phyloP scores from a whole-genome alignment of 805 yeast species.

The Yarrowia sp. region DNA sequence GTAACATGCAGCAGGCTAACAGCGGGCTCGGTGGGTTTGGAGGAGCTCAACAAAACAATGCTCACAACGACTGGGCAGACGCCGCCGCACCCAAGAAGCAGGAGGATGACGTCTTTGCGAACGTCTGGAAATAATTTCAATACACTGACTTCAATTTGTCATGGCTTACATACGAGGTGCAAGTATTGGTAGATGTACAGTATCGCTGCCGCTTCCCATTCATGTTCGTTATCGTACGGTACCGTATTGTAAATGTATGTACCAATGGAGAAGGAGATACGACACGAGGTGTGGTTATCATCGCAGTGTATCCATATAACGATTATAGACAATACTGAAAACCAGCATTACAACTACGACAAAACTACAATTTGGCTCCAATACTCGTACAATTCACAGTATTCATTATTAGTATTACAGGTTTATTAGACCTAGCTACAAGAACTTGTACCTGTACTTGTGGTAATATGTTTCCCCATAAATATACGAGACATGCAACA shows the following conservation, averaged over 20 bases:
- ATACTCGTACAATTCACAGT: not conserved
- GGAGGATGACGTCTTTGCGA: conserved; percentile 40
- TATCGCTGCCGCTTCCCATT: too few relatives aligned
- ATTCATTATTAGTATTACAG: not conserved
- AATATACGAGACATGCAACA: conserved; percentile 24
- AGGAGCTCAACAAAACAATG: conserved; percentile 4
- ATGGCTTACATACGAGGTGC: too few relatives aligned
- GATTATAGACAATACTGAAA: not conserved
- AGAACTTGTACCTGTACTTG: too few relatives aligned
- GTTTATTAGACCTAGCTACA: conserved; percentile 22
- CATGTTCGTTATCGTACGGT: too few relatives aligned
- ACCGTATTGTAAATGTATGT: too few relatives aligned
- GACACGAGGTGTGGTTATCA: too few relatives aligned
- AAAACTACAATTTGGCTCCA: too few relatives aligned
- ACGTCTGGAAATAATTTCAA: conserved; percentile 38
- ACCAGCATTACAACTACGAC: not conserved
- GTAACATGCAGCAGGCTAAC: not conserved
- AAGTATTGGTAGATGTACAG: too few relatives aligned
- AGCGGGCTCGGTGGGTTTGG: conserved; percentile 13
- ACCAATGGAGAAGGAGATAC: too few relatives aligned
- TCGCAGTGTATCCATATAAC: too few relatives aligned
- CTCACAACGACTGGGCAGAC: conserved; percentile 11
- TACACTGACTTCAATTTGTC: too few relatives aligned
- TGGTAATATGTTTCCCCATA: conserved; percentile 5
- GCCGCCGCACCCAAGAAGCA: conserved; percentile 27